Evolutionary conservation across 352 stramenopile genomes (phyloP).

Genomic region (Phytophthora pinifolia): DNA sequence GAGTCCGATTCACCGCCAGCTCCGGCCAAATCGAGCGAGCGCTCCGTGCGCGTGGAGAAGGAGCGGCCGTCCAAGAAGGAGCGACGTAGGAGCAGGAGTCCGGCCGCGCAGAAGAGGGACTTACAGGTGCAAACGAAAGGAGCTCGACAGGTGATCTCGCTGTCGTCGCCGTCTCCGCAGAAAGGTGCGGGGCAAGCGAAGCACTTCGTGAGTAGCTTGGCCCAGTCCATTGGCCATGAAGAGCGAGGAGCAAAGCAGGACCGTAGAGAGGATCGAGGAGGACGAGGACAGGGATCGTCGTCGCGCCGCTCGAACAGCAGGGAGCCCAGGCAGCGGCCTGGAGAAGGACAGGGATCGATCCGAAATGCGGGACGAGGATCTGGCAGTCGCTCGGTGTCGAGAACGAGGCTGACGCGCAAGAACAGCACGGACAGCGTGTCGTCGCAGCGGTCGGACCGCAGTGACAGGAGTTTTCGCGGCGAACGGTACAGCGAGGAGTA

Average conservation of each 20-base stretch:
- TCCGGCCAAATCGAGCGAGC: constrained; percentile 20
- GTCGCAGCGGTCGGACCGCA: constrained; percentile 49
- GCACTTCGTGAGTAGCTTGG: constrained; percentile 42
- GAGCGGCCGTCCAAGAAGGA: constrained; percentile 4
- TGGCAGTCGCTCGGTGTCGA: constrained; percentile 28
- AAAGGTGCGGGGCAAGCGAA: constrained; percentile 25
- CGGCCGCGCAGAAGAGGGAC: constrained; percentile 14
- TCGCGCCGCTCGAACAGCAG: constrained; percentile 25
- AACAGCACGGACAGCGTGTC: constrained; percentile 59
- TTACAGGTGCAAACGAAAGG: constrained; percentile 32
- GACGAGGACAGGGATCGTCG: constrained; percentile 18
- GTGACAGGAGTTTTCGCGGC: constrained; percentile 32
- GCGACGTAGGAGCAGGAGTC: constrained; percentile 9
- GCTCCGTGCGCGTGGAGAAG: constrained; percentile 21
- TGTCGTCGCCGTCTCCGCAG: constrained; percentile 37
- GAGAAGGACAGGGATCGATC: constrained; percentile 17
- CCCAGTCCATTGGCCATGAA: constrained; percentile 30
- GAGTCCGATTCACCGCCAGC: constrained; percentile 23
- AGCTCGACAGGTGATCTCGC: constrained; percentile 31
- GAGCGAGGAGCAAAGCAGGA: constrained; percentile 16
- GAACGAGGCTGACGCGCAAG: constrained; percentile 39
- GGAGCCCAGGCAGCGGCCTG: constrained; percentile 15
- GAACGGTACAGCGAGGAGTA: constrained; percentile 37
- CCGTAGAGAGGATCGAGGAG: constrained; percentile 7
- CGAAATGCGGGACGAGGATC: constrained; percentile 26